Evolutionary conservation across 805 yeast species (phyloP).

Genomic region (Lipomyces oligophaga): DNA sequence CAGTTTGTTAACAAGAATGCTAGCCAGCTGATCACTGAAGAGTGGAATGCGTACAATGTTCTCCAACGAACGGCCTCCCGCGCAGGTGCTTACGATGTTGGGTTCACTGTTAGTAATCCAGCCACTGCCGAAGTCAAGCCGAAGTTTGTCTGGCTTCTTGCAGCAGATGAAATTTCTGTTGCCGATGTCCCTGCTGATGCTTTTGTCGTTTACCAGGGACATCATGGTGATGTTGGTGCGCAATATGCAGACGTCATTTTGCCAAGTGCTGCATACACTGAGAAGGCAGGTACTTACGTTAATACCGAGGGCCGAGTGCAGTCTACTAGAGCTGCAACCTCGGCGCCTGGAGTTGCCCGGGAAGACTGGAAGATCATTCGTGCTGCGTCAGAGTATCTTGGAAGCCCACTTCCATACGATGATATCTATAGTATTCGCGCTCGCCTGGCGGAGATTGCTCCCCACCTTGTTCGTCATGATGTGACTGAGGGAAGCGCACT

Average conservation of each 20-base stretch:
- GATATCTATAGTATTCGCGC: slow-evolving; percentile 62
- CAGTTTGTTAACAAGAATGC: slow-evolving; percentile 53
- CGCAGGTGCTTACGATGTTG: slow-evolving; percentile 80
- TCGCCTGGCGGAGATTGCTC: slow-evolving; percentile 73
- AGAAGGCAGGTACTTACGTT: slow-evolving; percentile 76
- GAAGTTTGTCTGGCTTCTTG: slow-evolving; percentile 73
- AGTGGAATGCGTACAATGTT: slow-evolving; percentile 78
- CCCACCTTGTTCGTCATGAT: slow-evolving; percentile 73
- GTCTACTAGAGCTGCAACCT: slow-evolving; percentile 78
- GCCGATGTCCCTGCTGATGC: slow-evolving; percentile 76
- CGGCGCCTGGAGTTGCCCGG: slow-evolving; percentile 84
- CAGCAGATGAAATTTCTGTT: slow-evolving; percentile 75
- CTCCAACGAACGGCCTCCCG: slow-evolving; percentile 86
- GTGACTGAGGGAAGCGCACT: slow-evolving; percentile 61
- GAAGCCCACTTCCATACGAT: slow-evolving; percentile 70
- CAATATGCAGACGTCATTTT: slow-evolving; percentile 80
- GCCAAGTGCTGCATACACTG: slow-evolving; percentile 88
- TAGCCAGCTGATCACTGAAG: slow-evolving; percentile 58
- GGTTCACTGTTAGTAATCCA: slow-evolving; percentile 56
- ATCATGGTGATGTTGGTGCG: slow-evolving; percentile 88
- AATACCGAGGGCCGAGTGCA: slow-evolving; percentile 90
- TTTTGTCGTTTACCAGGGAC: slow-evolving; percentile 85
- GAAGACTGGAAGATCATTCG: slow-evolving; percentile 88
- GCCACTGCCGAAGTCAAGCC: slow-evolving; percentile 52
- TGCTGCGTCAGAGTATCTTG: slow-evolving; percentile 76